Percentiles rank a stretch among this genome's conserved stretches.
Conservation (phyloP, 805 yeast genomes). For the Osmozyma mogii region DNA sequence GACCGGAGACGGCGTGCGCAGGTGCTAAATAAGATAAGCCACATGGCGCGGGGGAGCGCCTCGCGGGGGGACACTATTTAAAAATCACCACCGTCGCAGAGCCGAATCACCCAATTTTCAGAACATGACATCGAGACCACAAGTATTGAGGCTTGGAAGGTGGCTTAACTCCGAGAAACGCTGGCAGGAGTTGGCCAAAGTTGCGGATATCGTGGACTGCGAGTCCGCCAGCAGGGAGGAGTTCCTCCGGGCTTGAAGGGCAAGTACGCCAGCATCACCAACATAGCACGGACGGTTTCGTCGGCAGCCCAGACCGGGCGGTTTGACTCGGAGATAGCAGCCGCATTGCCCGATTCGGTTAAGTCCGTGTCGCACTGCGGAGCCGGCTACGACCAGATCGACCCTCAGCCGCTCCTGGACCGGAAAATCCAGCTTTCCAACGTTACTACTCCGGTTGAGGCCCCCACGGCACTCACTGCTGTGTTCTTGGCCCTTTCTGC, state of each 20-base stretch:
- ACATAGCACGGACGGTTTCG: slow-evolving; percentile 46
- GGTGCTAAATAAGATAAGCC: too few species aligned
- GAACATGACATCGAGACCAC: too few species aligned
- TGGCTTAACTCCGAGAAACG: slow-evolving; percentile 8
- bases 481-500: slow-evolving; percentile 56
- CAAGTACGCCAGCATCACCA: slow-evolving; percentile 36
- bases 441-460: slow-evolving; percentile 58
- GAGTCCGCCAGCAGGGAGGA: slow-evolving; percentile 29
- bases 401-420: slow-evolving; percentile 42
- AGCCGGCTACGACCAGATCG: slow-evolving; percentile 74
- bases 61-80: too few species aligned
- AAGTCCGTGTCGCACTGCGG: slow-evolving; percentile 54
- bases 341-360: slow-evolving; percentile 46
- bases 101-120: too few species aligned
- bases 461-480: slow-evolving; percentile 67
- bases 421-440: slow-evolving; percentile 58
- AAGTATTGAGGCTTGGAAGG: slow-evolving; percentile 12
- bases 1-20: too few species aligned
- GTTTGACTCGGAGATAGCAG: slow-evolving; percentile 54
- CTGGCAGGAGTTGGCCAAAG: slow-evolving; percentile 10
- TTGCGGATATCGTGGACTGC: slow-evolving; percentile 31
- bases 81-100: too few species aligned
- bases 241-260: slow-evolving; percentile 36
- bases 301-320: slow-evolving; percentile 50
- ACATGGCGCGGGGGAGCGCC: too few species aligned